Percentiles rank a stretch among this genome's conserved stretches.
These are phyloP conservation scores for Solanum phureja DNA, from an alignment of 257 asterid species.

Conservation along the genomic window DNA sequence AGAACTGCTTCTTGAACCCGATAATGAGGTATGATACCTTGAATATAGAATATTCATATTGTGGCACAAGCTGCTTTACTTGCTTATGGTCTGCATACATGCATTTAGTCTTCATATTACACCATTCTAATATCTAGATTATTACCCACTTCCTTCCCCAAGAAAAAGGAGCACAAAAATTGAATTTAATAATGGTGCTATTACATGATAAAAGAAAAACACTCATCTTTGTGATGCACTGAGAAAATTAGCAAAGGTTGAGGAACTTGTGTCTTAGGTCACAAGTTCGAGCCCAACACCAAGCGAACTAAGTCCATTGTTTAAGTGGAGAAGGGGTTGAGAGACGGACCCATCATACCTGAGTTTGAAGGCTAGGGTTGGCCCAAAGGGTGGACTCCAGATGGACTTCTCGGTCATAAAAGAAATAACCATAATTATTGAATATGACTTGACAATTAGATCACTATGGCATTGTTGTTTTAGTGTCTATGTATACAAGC, in stretches of 20 bases:
- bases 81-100: not conserved
- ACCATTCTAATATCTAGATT: not conserved
- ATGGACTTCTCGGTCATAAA: not conserved
- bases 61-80: not conserved
- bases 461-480: not conserved
- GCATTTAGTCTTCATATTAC: not conserved
- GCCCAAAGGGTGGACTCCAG: not conserved
- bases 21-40: conserved; percentile 38
- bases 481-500: not conserved
- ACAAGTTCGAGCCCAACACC: not conserved
- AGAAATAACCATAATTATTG: not conserved
- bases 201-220: not conserved
- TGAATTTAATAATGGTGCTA: not conserved
- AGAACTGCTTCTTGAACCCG: conserved; percentile 54
- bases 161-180: not conserved
- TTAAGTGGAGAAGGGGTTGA: not conserved
- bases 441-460: not conserved
- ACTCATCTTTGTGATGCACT: not conserved
- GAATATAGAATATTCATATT: conserved; percentile 1
- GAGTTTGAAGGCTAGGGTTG: not conserved
- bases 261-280: not conserved
- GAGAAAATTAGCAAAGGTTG: not conserved
- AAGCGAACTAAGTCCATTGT: not conserved
- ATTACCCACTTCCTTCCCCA: not conserved
- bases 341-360: not conserved